Percentiles rank a stretch among this genome's conserved stretches.
Conservation (phyloP, 1,284 basidiomycete genomes). For the Ceratorhiza oryzae-sativae region DNA sequence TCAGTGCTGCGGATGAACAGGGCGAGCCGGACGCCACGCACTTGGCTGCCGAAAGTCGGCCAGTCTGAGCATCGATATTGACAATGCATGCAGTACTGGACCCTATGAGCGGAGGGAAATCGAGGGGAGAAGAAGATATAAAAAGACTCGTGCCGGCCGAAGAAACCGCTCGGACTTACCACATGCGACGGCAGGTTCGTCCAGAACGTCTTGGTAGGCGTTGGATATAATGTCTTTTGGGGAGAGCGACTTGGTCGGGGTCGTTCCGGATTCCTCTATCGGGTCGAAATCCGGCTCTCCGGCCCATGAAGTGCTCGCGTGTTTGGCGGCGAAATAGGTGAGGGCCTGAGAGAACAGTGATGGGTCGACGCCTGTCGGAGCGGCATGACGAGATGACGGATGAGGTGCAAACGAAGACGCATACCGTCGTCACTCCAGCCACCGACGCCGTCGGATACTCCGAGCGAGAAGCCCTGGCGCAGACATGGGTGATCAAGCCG, state of each 20-base stretch:
- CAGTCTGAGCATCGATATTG: conserved; percentile 77
- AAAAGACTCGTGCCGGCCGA: conserved; percentile 12
- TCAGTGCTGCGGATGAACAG: conserved; percentile 17
- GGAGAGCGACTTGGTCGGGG: conserved; percentile 67
- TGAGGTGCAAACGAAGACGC: not conserved
- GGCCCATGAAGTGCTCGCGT: conserved; percentile 73
- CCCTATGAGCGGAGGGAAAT: conserved; percentile 56
- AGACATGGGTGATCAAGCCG: not conserved
- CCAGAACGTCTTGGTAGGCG: conserved; percentile 74
- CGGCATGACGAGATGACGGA: not conserved
- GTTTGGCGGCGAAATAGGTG: conserved; percentile 75
- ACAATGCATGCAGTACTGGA: conserved; percentile 87
- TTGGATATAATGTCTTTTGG: conserved; percentile 74
- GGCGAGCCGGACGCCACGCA: conserved; percentile 51
- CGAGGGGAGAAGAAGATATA: conserved; percentile 10
- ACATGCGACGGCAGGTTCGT: conserved; percentile 73
- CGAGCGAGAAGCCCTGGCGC: conserved; percentile 78
- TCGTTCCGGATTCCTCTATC: conserved; percentile 58
- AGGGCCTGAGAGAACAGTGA: conserved; percentile 73
- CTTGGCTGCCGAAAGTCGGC: conserved; percentile 81
- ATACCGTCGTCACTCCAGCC: conserved; percentile 49
- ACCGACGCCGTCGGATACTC: conserved; percentile 73
- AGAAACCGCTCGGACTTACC: conserved; percentile 57
- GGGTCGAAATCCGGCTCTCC: conserved; percentile 69
- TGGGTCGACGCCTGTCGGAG: conserved; percentile 76